These are phyloP conservation scores for Artemisia argyi DNA, from an alignment of 129 eudicot species.

Conservation along the genomic window DNA sequence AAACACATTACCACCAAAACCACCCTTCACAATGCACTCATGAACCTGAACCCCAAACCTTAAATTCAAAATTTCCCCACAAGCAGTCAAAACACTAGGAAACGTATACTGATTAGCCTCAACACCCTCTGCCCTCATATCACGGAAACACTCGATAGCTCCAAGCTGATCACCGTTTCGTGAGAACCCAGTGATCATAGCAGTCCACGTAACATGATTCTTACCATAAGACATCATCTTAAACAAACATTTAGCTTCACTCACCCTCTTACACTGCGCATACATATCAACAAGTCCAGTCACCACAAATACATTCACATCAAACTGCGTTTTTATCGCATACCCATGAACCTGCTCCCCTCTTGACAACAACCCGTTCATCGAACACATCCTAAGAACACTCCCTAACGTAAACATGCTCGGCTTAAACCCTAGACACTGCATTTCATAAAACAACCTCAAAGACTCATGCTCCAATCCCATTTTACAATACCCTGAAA, in stretches of 20 bases:
- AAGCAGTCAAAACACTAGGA: constrained; percentile 63
- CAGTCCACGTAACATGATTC: constrained; percentile 86
- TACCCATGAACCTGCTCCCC: constrained; percentile 69
- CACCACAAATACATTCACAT: constrained; percentile 49
- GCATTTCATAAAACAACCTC: constrained; percentile 58
- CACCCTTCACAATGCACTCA: constrained; percentile 55
- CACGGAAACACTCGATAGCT: constrained; percentile 63
- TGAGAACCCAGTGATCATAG: constrained; percentile 71
- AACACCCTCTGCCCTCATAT: constrained; percentile 63
- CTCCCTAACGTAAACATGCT: constrained; percentile 72
- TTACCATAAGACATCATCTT: constrained; percentile 40
- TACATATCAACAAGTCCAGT: constrained; percentile 85
- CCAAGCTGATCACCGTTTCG: constrained; percentile 48
- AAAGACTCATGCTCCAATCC: constrained; percentile 55
- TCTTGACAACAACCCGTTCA: constrained; percentile 49
- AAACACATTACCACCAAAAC: constrained; percentile 63
- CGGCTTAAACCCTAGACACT: constrained; percentile 51
- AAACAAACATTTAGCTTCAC: constrained; percentile 58
- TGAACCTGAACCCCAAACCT: constrained; percentile 68
- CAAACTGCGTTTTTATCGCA: constrained; percentile 54
- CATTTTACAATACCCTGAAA: constrained; percentile 66
- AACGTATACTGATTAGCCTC: constrained; percentile 77
- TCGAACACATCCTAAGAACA: constrained; percentile 59
- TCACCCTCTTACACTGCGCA: constrained; percentile 52
- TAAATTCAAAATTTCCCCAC: constrained; percentile 42